Evolutionary conservation across 78 protist genomes (phyloP), one percentile per base, ranked within the genome.

Genomic region (Capsaspora owczarzaki): DNA sequence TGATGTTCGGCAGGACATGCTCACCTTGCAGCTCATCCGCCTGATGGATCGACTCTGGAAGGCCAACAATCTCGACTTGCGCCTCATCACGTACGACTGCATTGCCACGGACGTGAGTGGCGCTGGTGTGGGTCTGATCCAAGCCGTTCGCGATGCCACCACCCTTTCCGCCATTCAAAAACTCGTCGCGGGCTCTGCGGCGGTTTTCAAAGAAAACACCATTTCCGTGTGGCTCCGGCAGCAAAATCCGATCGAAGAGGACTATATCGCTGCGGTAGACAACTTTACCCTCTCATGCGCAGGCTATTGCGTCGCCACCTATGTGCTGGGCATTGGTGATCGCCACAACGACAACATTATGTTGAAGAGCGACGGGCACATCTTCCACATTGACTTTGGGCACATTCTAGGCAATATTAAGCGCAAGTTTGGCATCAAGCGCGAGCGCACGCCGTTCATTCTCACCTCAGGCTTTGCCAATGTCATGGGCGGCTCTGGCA

Each of bases 241-340:
- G 75, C 61, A 85, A 16, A 10, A 49, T 49, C 56, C 56, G n/a
- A 16, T 20, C 16, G n/a, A 10, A 20, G n/a, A 49, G 56, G 56
- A 20, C 10, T 16, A 49, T 16, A 49, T 16, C 49, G 69, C 82
- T 35, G 95, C 95, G 29, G 90, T 87, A 14, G 77, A 85, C 27
- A 91, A 75, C 43, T 95, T 95, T 69, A 81, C 82, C n/a, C 77
- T 81, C 10, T 93, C 96, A 38, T 89, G 95, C 46, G 96, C 97
- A 0, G 98, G 94, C 70, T 96, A 96, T 80, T 92, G 90, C 14
- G 96, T 94, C 25, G 98, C 97, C 22, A 94, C 97, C 27, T 93
- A 89, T 68, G 97, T 96, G 0, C 79, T 96, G 46, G 97, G 97
- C 33, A 92, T 96, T n/a, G 99, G 98, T 33, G 99, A 96, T 63